Evolutionary conservation across 257 asterid species (phyloP).

Genomic region (Solanum pinnatisectum): DNA sequence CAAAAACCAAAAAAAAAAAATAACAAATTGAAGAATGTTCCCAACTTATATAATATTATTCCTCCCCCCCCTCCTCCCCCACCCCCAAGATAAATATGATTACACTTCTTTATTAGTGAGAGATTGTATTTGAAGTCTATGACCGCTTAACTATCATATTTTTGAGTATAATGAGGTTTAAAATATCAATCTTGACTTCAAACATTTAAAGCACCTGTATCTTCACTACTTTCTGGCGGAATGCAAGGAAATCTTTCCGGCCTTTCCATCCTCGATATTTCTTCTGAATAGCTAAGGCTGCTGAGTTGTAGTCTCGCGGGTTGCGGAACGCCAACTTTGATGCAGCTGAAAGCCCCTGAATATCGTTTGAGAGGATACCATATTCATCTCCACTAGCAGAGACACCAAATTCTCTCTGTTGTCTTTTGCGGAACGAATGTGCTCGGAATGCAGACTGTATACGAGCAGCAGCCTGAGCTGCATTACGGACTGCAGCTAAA

Average conservation of each 20-base stretch:
- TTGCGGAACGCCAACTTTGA: constrained; percentile 54
- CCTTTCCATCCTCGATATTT: constrained; percentile 92
- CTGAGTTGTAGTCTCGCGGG: constrained; percentile 52
- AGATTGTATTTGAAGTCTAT: background rate
- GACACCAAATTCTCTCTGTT: constrained; percentile 33
- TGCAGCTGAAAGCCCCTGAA: constrained; percentile 53
- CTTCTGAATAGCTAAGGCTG: constrained; percentile 91
- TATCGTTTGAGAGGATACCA: constrained; percentile 28
- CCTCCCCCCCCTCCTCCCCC: too few relatives aligned
- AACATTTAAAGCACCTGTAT: constrained; percentile 59
- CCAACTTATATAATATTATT: background rate
- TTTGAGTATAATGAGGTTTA: background rate
- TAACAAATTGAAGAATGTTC: background rate
- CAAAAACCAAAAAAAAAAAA: background rate
- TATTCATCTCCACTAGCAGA: constrained; percentile 42
- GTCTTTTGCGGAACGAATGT: constrained; percentile 92
- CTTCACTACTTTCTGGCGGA: constrained; percentile 89
- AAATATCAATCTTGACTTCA: background rate
- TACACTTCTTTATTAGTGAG: background rate
- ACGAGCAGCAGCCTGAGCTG: constrained; percentile 93
- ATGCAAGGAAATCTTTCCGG: constrained; percentile 65
- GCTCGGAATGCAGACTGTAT: constrained; percentile 96
- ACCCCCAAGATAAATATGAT: background rate
- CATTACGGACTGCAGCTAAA: constrained; percentile 79
- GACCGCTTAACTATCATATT: background rate